phyloP scores from a whole-genome alignment of 371 early-diverging fungal species.

The Actinomortierella wolfii region DNA sequence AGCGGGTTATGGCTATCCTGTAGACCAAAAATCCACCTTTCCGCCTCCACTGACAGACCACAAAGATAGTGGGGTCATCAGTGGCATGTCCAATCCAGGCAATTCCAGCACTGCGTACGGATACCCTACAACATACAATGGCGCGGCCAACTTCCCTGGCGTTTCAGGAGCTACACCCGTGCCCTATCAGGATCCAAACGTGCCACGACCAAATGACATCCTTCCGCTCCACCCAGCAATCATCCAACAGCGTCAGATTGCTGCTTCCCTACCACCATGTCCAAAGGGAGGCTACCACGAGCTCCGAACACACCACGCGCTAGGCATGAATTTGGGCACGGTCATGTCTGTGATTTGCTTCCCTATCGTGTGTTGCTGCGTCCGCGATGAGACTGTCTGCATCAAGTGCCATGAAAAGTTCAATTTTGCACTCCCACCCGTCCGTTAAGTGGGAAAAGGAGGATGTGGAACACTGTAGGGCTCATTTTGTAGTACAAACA shows the following conservation, averaged over 20 bases:
- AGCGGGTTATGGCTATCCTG: too few species aligned
- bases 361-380: conserved; percentile 38
- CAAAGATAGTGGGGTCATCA: too few species aligned
- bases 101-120: too few species aligned
- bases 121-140: too few species aligned
- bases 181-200: conserved; percentile 20
- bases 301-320: conserved; percentile 17
- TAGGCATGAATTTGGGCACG: conserved; percentile 29
- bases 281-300: conserved; percentile 40
- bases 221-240: conserved; percentile 35
- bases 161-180: conserved; percentile 10
- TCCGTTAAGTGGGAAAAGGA: conserved; percentile 1
- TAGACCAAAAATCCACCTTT: too few species aligned
- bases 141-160: conserved; percentile 14
- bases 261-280: conserved; percentile 30
- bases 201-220: conserved; percentile 40
- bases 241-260: conserved; percentile 40
- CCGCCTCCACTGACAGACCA: too few species aligned
- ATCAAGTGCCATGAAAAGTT: conserved; percentile 43
- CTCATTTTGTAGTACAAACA: too few species aligned
- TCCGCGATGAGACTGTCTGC: conserved; percentile 28
- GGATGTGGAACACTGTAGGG: too few species aligned
- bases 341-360: conserved; percentile 29
- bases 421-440: conserved; percentile 19
- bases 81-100: too few species aligned